Evolutionary conservation across 768 basidiomycete species (phyloP).

Genomic region (Tulasnella sp.): DNA sequence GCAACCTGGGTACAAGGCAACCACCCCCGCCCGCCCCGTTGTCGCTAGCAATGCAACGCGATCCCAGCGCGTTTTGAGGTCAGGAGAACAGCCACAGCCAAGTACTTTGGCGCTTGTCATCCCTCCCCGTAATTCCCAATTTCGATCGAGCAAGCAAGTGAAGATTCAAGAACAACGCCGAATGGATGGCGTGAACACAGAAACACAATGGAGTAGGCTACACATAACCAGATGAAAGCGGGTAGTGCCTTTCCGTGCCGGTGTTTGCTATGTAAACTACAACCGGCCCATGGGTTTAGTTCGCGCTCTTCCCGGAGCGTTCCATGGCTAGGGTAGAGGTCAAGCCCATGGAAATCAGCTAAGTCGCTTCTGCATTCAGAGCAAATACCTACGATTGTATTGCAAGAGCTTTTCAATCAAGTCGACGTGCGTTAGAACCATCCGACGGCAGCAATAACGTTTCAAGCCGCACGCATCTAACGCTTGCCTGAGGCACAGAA

Average conservation of each 20-base stretch:
- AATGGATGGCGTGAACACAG: no score
- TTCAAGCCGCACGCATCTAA: slow-evolving; percentile 81
- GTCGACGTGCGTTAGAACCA: slow-evolving; percentile 97
- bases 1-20: not conserved
- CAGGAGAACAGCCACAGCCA: no score
- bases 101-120: no score
- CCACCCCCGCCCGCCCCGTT: not conserved
- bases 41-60: no score
- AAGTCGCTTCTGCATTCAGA: not conserved
- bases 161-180: no score
- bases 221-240: not conserved
- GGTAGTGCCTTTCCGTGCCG: not conserved
- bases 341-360: not conserved
- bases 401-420: slow-evolving; percentile 93
- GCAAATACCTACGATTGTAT: slow-evolving; percentile 69
- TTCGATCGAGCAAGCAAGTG: no score
- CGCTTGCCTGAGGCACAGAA: slow-evolving; percentile 51
- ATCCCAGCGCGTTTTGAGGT: no score
- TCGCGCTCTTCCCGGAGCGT: not conserved
- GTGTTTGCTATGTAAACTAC: not conserved
- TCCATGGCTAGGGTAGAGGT: slow-evolving; percentile 1
- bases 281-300: not conserved
- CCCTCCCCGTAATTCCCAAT: no score
- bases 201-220: no score
- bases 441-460: slow-evolving; percentile 90